These are phyloP conservation scores for Apiospora phragmitis DNA, from an alignment of 2,329 filamentous ascomycete genomes.

Conservation along the genomic window DNA sequence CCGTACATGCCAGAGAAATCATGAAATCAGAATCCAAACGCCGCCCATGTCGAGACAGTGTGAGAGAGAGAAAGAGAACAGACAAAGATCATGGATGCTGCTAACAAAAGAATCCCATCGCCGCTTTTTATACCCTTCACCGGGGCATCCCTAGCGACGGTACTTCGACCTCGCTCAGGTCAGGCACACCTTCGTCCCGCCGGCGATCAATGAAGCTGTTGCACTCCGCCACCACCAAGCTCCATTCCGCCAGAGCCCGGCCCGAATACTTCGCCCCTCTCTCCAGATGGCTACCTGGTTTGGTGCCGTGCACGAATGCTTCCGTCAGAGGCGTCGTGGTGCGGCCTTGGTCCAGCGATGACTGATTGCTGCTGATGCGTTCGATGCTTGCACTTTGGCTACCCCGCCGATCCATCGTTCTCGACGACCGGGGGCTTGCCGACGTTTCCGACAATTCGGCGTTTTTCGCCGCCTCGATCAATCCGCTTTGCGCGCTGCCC, in stretches of 20 bases:
- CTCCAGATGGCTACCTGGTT: constrained; percentile 46
- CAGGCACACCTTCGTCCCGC: constrained; percentile 69
- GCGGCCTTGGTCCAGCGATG: constrained; percentile 4
- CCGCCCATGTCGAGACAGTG: not conserved
- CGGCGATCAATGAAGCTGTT: constrained; percentile 80
- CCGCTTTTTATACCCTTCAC: not conserved
- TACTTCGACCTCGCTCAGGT: constrained; percentile 68
- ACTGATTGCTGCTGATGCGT: constrained; percentile 23
- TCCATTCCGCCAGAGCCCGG: constrained; percentile 77
- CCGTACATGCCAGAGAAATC: not conserved
- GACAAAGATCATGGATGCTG: not conserved
- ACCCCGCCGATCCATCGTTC: constrained; percentile 22
- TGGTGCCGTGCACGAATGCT: constrained; percentile 42
- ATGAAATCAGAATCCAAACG: not conserved
- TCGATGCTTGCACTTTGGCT: constrained; percentile 22
- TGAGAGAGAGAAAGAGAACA: not conserved
- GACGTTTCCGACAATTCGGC: constrained; percentile 31
- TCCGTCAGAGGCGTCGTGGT: constrained; percentile 28
- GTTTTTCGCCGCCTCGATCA: constrained; percentile 53
- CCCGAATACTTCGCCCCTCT: constrained; percentile 64
- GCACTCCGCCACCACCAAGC: constrained; percentile 72
- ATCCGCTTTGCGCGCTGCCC: constrained; percentile 44
- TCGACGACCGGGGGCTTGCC: constrained; percentile 12
- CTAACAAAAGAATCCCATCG: not conserved
- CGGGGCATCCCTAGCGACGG: constrained; percentile 50